Base-by-base conservation (phyloP, 768 basidiomycete species). In the Tephrocybe rancida region DNA sequence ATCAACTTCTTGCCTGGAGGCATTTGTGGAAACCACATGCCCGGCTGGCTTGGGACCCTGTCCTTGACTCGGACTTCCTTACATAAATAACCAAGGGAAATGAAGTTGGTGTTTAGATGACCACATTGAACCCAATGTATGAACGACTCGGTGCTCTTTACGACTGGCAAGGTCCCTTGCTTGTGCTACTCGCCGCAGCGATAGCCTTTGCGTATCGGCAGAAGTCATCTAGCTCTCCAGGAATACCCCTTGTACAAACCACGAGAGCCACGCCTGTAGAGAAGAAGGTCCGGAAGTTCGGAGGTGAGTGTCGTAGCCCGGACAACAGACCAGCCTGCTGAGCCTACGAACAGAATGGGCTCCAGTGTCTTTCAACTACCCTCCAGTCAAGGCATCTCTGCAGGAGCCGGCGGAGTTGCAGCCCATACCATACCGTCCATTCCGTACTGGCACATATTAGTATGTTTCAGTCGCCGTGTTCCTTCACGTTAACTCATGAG, bases 371-470 rank as follows among this genome's bases (percentile, higher is more conserved):
- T 87, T 86, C 60, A 58, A 63, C 11, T 87, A 82, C 60, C 85
- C 86, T 1, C 46, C 65, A 8, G 70, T 87, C 27, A 69, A 73
- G 8, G 70, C 82, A 3, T 73, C 72, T 55, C 50, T 63, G 5
- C 61, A 72, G 16, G 66, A 73, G 29, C 68, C 83, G 51, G 66
- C 63, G 19, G 71, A 81, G 21, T 69, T 81, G 25, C 74, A 78
- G 57, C 84, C 84, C 8, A 76, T 86, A 5, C 81, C 85, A 14
- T 88, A 89, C 60, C 72, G 85, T 16, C 85, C 87, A 11, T 88
- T 86, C 64, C 76, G 78, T 45, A 79, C 78, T 73, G 85, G 85
- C 5, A 69, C 77, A 52, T 86, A 85, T 62, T 80, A 86, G 86
- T 87, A 52, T 58, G 84, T 73, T 32, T 29, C 19, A 19, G 18